These are phyloP conservation scores for Lactifluus echinatus DNA, from an alignment of 768 basidiomycete genomes.

Conservation along the genomic window DNA sequence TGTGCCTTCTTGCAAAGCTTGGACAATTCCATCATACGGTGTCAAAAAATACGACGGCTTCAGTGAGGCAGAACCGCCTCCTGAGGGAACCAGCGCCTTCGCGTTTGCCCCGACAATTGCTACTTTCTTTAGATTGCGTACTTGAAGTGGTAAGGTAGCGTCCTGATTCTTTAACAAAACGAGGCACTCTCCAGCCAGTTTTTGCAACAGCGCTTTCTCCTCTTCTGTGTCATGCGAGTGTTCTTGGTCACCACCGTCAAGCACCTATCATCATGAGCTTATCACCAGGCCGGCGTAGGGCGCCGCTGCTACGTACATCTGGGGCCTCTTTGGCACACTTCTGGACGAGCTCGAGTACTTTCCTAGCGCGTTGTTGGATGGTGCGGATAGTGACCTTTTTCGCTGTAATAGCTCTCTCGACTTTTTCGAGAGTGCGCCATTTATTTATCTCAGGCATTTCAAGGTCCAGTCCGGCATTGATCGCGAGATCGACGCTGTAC, in stretches of 20 bases:
- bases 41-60: conserved; percentile 69
- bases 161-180: conserved; percentile 68
- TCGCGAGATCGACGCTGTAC: conserved; percentile 36
- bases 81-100: conserved; percentile 51
- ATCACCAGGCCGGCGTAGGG: not conserved
- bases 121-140: conserved; percentile 47
- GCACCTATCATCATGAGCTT: conserved; percentile 33
- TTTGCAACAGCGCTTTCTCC: conserved; percentile 54
- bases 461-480: conserved; percentile 7
- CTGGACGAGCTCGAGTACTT: conserved; percentile 61
- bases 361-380: conserved; percentile 39
- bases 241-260: conserved; percentile 66
- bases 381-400: conserved; percentile 58
- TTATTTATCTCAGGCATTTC: conserved; percentile 67
- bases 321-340: conserved; percentile 46
- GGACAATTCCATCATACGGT: conserved; percentile 68
- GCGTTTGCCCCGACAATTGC: conserved; percentile 72
- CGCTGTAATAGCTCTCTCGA: conserved; percentile 48
- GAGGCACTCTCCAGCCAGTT: conserved; percentile 59
- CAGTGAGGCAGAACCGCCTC: conserved; percentile 65
- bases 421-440: conserved; percentile 63
- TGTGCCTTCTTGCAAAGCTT: conserved; percentile 42
- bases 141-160: conserved; percentile 42
- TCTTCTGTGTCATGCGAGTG: conserved; percentile 51
- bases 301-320: conserved; percentile 32